These are phyloP conservation scores for Malassezia japonica DNA, from an alignment of 1,284 basidiomycete species.

Conservation along the genomic window DNA sequence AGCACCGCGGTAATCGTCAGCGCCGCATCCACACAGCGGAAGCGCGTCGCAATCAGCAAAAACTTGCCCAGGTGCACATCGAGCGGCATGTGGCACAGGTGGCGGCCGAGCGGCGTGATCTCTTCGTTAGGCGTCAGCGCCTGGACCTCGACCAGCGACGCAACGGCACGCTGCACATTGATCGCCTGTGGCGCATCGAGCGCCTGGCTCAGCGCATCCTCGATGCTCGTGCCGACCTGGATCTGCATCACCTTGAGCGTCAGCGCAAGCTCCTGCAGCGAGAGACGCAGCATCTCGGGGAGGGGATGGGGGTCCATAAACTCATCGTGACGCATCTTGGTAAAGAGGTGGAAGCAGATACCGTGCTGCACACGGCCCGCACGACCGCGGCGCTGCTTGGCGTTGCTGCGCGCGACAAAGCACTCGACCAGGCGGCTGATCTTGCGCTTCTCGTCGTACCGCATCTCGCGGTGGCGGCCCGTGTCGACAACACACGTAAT, in stretches of 20 bases:
- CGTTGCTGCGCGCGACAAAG: slow-evolving; percentile 86
- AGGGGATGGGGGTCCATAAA: slow-evolving; percentile 77
- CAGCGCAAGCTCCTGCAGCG: slow-evolving; percentile 83
- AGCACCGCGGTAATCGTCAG: slow-evolving; percentile 83
- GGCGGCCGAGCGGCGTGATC: slow-evolving; percentile 85
- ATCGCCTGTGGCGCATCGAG: slow-evolving; percentile 77
- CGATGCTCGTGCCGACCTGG: slow-evolving; percentile 68
- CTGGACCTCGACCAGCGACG: slow-evolving; percentile 80
- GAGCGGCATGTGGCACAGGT: slow-evolving; percentile 83
- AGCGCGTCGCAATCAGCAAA: slow-evolving; percentile 71
- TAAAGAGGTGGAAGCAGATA: slow-evolving; percentile 92
- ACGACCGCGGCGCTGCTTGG: slow-evolving; percentile 78
- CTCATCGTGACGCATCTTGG: slow-evolving; percentile 71
- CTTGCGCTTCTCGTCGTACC: slow-evolving; percentile 92
- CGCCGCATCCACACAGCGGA: slow-evolving; percentile 86
- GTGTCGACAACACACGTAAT: slow-evolving; percentile 95
- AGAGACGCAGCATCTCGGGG: slow-evolving; percentile 90
- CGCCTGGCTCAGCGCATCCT: slow-evolving; percentile 76
- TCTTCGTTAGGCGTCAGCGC: slow-evolving; percentile 78
- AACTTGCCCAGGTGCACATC: slow-evolving; percentile 97
- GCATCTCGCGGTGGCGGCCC: slow-evolving; percentile 64
- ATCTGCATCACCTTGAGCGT: slow-evolving; percentile 95
- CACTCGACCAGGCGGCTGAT: slow-evolving; percentile 85
- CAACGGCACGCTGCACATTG: slow-evolving; percentile 85
- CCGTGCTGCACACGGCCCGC: slow-evolving; percentile 87